These are phyloP conservation scores for Trichoderma hamatum DNA, from an alignment of 2,329 filamentous ascomycete species.

Conservation along the genomic window DNA sequence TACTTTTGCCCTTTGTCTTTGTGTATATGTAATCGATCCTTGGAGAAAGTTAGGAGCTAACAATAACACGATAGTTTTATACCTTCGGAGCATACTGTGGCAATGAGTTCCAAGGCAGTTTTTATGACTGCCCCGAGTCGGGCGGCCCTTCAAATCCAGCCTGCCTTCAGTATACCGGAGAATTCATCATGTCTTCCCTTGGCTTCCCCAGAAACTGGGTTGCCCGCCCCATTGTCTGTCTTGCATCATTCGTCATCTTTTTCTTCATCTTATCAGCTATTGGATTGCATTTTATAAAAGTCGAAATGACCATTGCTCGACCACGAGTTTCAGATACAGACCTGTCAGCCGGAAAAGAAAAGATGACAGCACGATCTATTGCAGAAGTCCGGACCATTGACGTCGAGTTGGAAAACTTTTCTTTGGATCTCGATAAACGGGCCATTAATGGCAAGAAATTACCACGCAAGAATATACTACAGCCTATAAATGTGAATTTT, in stretches of 20 bases:
- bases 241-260: slow-evolving; percentile 63
- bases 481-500: slow-evolving; percentile 68
- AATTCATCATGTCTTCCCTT: slow-evolving; percentile 69
- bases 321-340: slow-evolving; percentile 62
- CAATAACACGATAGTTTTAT: slow-evolving; percentile 56
- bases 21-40: background rate
- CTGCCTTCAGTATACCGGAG: slow-evolving; percentile 70
- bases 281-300: slow-evolving; percentile 64
- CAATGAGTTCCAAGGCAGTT: slow-evolving; percentile 72
- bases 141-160: slow-evolving; percentile 64
- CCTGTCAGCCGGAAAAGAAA: slow-evolving; percentile 70
- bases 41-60: background rate
- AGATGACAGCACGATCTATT: slow-evolving; percentile 59
- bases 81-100: slow-evolving; percentile 70
- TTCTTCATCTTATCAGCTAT: slow-evolving; percentile 65
- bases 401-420: slow-evolving; percentile 66
- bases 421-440: slow-evolving; percentile 65
- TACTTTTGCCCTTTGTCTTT: slow-evolving; percentile 1
- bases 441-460: slow-evolving; percentile 54
- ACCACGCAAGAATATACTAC: slow-evolving; percentile 62
- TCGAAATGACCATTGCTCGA: slow-evolving; percentile 71
- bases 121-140: slow-evolving; percentile 71
- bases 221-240: slow-evolving; percentile 64
- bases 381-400: slow-evolving; percentile 62
- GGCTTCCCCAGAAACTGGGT: slow-evolving; percentile 71